Base-by-base conservation (phyloP, 2,329 filamentous ascomycete species). In the Cladosporium velox region DNA sequence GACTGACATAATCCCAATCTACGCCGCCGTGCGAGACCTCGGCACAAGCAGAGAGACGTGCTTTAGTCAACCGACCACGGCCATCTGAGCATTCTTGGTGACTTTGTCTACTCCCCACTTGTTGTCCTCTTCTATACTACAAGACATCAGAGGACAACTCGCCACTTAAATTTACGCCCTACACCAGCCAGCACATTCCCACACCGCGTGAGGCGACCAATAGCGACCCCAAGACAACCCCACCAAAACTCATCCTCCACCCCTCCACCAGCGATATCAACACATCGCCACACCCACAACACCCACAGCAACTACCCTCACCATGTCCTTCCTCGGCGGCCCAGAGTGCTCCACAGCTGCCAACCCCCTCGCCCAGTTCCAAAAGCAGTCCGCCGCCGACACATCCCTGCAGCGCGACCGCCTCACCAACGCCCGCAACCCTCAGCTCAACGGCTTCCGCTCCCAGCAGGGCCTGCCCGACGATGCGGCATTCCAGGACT, bases 301-400 rank as follows among this genome's bases (percentile, higher is more conserved):
- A 54, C 26, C 26, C 49, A 61, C 30, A 59, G 11, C 34, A 30
- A 30, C 24, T 24, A 41, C 14, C 41, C 67, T 66, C 70, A 83
- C 68, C 71, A 98, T 99, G 94, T 97, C 94, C 65, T 98, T 99
- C 79, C 86, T 98, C 74, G 92, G 92, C 80, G 93, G 94, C 73
- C 91, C 94, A 73, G 95, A 98, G 83, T 99, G 95, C 85, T 98
- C 94, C 65, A 96, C 95, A 68, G 93, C 91, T 70, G 92, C 90
- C 76, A 99, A 99, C 80, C 95, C 96, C 66, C 88, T 99, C 74
- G 94, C 92, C 77, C 95, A 98, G 84, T 96, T 99, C 79, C 92
- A 93, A 70, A 99, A 99, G 81, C 93, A 97, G 79, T 92, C 95
- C 66, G 91, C 96, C 77, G 92, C 96, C 85, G 95, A 99, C 83